These are phyloP conservation scores for Hymenoscyphus fraxineus DNA, from an alignment of 2,329 filamentous ascomycete species.

Conservation along the genomic window DNA sequence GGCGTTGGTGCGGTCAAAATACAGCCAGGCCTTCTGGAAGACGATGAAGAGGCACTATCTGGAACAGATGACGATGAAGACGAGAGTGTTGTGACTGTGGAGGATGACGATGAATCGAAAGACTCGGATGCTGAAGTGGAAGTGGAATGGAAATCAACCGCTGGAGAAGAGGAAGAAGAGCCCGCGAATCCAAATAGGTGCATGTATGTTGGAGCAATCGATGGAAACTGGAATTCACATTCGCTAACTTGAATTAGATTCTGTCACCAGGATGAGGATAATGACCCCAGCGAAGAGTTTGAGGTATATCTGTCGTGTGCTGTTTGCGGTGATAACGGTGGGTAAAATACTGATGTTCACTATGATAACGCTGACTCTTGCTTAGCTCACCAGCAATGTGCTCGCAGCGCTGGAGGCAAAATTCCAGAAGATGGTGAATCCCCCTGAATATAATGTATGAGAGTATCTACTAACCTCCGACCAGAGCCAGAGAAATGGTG, in stretches of 20 bases:
- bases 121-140: constrained; percentile 56
- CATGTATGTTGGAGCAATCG: constrained; percentile 50
- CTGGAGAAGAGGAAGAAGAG: constrained; percentile 53
- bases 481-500: constrained; percentile 57
- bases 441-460: neutral
- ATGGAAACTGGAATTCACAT: neutral
- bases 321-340: constrained; percentile 79
- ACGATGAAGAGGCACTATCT: constrained; percentile 38
- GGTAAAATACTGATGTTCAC: constrained; percentile 38
- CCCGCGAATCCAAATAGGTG: constrained; percentile 54
- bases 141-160: constrained; percentile 50
- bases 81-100: constrained; percentile 30
- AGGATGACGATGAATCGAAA: constrained; percentile 51
- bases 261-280: constrained; percentile 77
- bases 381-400: constrained; percentile 88
- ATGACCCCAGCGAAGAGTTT: constrained; percentile 77
- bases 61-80: constrained; percentile 24
- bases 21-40: constrained; percentile 30
- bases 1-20: constrained; percentile 36
- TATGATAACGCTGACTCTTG: constrained; percentile 39
- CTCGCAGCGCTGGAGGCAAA: constrained; percentile 65
- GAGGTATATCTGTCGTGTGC: constrained; percentile 74
- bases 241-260: constrained; percentile 55
- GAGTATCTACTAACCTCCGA: constrained; percentile 18
- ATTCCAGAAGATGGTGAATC: constrained; percentile 60